Conservation (phyloP, 352 stramenopile genomes). For the Phytopythium kandeliae region DNA sequence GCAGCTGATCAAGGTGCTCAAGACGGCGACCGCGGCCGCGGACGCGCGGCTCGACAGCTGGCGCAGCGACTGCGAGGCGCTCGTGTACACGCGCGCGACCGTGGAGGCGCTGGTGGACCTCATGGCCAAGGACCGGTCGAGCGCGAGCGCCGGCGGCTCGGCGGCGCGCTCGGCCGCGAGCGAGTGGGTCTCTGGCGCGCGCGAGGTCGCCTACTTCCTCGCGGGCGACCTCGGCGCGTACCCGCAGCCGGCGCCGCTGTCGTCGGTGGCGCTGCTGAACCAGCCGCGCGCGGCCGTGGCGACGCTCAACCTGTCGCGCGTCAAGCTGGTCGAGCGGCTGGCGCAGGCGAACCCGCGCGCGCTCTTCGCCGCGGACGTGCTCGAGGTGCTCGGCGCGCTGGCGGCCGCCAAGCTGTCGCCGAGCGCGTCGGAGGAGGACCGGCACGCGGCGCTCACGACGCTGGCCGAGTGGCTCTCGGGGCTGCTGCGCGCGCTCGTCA, state of each 20-base stretch:
- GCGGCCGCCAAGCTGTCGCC: constrained; percentile 25
- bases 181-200: constrained; percentile 74
- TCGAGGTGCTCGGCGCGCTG: constrained; percentile 22
- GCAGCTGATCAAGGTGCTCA: constrained; percentile 48
- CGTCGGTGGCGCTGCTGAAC: constrained; percentile 53
- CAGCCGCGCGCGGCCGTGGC: constrained; percentile 34
- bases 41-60: background rate
- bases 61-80: constrained; percentile 12
- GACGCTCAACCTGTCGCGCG: constrained; percentile 19
- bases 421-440: constrained; percentile 50
- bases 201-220: constrained; percentile 48
- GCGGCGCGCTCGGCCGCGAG: constrained; percentile 52
- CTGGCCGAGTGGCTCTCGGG: constrained; percentile 47
- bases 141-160: constrained; percentile 34
- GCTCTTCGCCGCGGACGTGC: constrained; percentile 20
- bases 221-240: constrained; percentile 32
- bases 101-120: constrained; percentile 25
- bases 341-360: constrained; percentile 27
- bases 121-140: constrained; percentile 56
- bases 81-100: constrained; percentile 42
- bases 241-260: constrained; percentile 43
- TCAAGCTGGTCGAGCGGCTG: constrained; percentile 49
- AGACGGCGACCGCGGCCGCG: constrained; percentile 7
- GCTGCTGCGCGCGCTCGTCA: constrained; percentile 35
- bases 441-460: constrained; percentile 47